Conservation (phyloP, 1,284 basidiomycete species). For the Cystobasidiaceae sp. region DNA sequence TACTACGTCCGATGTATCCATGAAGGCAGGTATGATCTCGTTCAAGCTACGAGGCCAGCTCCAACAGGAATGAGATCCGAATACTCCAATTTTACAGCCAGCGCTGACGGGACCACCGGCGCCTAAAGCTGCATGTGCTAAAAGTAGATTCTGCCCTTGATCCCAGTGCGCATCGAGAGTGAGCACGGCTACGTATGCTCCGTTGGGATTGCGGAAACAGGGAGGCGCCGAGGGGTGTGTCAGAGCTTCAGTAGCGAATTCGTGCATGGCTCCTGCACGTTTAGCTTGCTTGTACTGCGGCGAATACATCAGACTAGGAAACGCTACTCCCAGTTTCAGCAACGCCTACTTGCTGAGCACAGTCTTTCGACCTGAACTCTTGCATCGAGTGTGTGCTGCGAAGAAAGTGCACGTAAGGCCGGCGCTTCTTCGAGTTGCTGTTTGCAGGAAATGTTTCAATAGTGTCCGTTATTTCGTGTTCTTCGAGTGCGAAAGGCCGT, state of each 20-base stretch:
- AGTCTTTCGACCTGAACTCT: slow-evolving; percentile 19
- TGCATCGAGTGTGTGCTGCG: slow-evolving; percentile 16
- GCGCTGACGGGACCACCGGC: slow-evolving; percentile 24
- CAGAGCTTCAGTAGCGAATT: slow-evolving; percentile 26
- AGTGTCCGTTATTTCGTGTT: slow-evolving; percentile 17
- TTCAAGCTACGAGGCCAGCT: slow-evolving; percentile 20
- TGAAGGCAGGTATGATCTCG: slow-evolving; percentile 25
- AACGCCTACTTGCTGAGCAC: slow-evolving; percentile 18
- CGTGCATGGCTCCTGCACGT: slow-evolving; percentile 24
- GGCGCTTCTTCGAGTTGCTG: not conserved
- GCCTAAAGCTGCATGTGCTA: slow-evolving; percentile 23
- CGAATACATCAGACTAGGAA: not conserved
- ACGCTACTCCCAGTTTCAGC: not conserved
- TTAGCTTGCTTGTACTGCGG: slow-evolving; percentile 1
- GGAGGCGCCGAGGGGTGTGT: slow-evolving; percentile 21
- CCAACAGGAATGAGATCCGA: slow-evolving; percentile 30
- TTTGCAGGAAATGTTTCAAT: slow-evolving; percentile 15
- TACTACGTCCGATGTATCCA: slow-evolving; percentile 21
- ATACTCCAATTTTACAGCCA: slow-evolving; percentile 27
- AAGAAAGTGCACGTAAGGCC: slow-evolving; percentile 21
- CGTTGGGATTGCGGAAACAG: slow-evolving; percentile 18
- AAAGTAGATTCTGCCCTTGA: not conserved
- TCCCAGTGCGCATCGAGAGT: slow-evolving; percentile 28
- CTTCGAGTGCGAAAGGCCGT: slow-evolving; percentile 24
- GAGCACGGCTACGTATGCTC: slow-evolving; percentile 28